phyloP scores from a whole-genome alignment of 345 rosid genomes.

The Linum usitatissimum region DNA sequence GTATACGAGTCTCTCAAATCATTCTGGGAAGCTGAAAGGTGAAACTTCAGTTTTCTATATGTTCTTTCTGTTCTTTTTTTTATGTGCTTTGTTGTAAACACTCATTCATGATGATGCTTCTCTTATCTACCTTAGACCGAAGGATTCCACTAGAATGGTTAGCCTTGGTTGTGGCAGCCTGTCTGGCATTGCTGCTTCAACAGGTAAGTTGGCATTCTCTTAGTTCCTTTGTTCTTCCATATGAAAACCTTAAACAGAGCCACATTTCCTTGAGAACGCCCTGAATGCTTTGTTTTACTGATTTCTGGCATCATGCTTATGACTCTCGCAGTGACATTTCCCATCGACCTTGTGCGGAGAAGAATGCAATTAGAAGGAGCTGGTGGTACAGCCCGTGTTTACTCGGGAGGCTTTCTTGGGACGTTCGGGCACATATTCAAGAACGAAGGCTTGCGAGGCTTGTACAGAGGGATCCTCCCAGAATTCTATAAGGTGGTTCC shows the following conservation, averaged over 20 bases:
- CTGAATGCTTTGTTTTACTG: neutral
- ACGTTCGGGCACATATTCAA: slow-evolving; percentile 49
- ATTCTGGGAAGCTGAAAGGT: slow-evolving; percentile 72
- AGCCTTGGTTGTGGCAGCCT: slow-evolving; percentile 95
- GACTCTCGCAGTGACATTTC: slow-evolving; percentile 61
- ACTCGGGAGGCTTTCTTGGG: slow-evolving; percentile 61
- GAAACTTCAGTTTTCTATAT: slow-evolving; percentile 4
- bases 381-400: slow-evolving; percentile 64
- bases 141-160: slow-evolving; percentile 55
- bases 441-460: slow-evolving; percentile 61
- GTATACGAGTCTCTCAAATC: slow-evolving; percentile 80
- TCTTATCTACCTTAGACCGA: slow-evolving; percentile 38
- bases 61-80: neutral
- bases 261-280: too few species aligned
- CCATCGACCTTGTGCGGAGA: slow-evolving; percentile 87
- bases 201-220: slow-evolving; percentile 40
- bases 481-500: slow-evolving; percentile 95
- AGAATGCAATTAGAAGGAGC: slow-evolving; percentile 89
- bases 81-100: too few species aligned
- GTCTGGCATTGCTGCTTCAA: slow-evolving; percentile 95
- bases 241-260: too few species aligned
- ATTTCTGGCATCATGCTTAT: neutral
- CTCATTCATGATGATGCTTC: too few species aligned
- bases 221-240: neutral
- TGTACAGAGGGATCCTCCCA: slow-evolving; percentile 84